These are phyloP conservation scores for Spathaspora gorwiae DNA, from an alignment of 805 yeast genomes.

Conservation along the genomic window DNA sequence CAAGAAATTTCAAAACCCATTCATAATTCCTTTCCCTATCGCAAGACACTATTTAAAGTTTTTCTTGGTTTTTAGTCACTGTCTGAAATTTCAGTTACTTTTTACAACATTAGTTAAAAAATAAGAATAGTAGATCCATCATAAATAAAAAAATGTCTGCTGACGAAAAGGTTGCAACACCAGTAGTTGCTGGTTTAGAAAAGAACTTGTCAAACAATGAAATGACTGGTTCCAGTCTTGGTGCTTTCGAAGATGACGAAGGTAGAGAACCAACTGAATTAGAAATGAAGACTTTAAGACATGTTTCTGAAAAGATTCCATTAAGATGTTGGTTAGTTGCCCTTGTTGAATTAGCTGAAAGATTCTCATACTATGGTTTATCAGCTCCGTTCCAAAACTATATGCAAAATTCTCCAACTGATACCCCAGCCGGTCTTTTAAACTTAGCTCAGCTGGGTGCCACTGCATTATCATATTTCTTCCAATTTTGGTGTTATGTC, in stretches of 20 bases:
- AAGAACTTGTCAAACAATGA: constrained; percentile 5
- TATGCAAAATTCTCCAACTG: constrained; percentile 54
- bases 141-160: neutral
- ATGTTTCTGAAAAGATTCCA: constrained; percentile 50
- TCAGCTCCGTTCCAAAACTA: constrained; percentile 75
- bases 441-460: constrained; percentile 59
- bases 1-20: no score
- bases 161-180: constrained; percentile 2
- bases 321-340: constrained; percentile 59
- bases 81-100: no score
- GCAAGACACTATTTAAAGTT: no score
- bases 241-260: constrained; percentile 19
- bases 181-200: constrained; percentile 2
- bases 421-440: constrained; percentile 45
- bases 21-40: no score
- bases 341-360: constrained; percentile 72
- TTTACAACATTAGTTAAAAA: no score
- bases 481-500: constrained; percentile 79
- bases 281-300: constrained; percentile 49
- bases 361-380: constrained; percentile 77
- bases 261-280: constrained; percentile 49
- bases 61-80: no score
- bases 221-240: neutral
- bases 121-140: no score
- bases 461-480: constrained; percentile 66